A percentile compares a stretch with the other conserved stretches of the same genome.
phyloP scores from a whole-genome alignment of 2,329 filamentous ascomycete species.

The Pyricularia pennisetigena region DNA sequence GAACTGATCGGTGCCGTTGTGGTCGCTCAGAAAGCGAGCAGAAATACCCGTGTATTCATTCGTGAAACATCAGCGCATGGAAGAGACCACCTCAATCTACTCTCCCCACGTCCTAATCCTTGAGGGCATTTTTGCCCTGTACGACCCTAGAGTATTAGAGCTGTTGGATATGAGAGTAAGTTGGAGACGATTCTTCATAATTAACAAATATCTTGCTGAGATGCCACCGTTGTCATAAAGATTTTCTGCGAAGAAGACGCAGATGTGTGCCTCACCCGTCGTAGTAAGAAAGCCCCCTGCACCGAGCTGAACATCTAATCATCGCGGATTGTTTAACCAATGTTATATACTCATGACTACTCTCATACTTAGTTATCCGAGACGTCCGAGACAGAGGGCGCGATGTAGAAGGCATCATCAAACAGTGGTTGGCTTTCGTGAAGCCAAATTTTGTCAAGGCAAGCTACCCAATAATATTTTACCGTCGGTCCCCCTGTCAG shows the following conservation, averaged over 20 bases:
- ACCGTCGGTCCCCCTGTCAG: neutral
- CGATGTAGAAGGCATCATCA: slow-evolving; percentile 91
- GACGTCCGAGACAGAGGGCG: slow-evolving; percentile 84
- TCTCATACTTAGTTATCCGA: slow-evolving; percentile 52
- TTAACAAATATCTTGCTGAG: neutral
- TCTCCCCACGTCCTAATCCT: slow-evolving; percentile 92
- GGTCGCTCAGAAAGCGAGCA: slow-evolving; percentile 57
- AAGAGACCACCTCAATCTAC: slow-evolving; percentile 80
- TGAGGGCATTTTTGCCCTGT: slow-evolving; percentile 91
- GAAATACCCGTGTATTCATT: slow-evolving; percentile 96
- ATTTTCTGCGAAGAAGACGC: slow-evolving; percentile 96
- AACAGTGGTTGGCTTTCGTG: slow-evolving; percentile 94
- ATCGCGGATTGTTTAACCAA: neutral
- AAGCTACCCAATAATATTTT: slow-evolving; percentile 6
- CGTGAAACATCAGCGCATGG: slow-evolving; percentile 72
- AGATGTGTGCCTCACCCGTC: slow-evolving; percentile 82
- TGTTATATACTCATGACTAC: neutral
- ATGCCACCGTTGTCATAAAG: slow-evolving; percentile 23
- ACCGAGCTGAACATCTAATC: neutral
- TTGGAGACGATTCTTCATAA: neutral
- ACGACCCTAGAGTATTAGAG: slow-evolving; percentile 76
- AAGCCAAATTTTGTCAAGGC: slow-evolving; percentile 91
- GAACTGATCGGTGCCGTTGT: neutral
- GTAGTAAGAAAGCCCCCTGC: slow-evolving; percentile 48
- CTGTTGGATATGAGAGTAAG: slow-evolving; percentile 80